These are phyloP conservation scores for Monosporascus sp. DNA, from an alignment of 2,329 filamentous ascomycete species.

Conservation along the genomic window DNA sequence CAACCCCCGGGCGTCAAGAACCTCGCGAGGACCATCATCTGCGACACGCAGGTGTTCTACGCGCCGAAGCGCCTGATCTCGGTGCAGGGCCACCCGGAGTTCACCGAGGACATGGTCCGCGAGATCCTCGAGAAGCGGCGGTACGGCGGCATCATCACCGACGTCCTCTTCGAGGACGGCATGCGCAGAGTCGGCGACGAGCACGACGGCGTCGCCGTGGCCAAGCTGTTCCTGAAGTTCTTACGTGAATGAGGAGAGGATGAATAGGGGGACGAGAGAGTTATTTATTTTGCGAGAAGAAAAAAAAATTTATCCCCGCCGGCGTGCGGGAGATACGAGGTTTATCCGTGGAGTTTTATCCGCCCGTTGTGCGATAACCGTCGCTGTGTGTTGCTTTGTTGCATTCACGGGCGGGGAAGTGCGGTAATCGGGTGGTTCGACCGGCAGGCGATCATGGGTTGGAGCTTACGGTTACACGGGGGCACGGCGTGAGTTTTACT, in stretches of 20 bases:
- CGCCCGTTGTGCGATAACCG: no score
- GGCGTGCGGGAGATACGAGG: no score
- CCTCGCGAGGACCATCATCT: slow-evolving; percentile 61
- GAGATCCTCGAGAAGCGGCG: slow-evolving; percentile 64
- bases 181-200: slow-evolving; percentile 58
- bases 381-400: no score
- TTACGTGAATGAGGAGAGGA: slow-evolving; percentile 48
- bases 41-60: slow-evolving; percentile 78
- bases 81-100: slow-evolving; percentile 85
- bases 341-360: no score
- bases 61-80: slow-evolving; percentile 60
- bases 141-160: slow-evolving; percentile 61
- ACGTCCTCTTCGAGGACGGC: slow-evolving; percentile 64
- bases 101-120: slow-evolving; percentile 63
- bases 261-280: neutral
- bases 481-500: neutral
- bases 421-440: neutral
- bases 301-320: no score
- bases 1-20: slow-evolving; percentile 57
- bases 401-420: neutral
- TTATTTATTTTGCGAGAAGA: neutral
- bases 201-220: slow-evolving; percentile 78
- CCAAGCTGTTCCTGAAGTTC: slow-evolving; percentile 71
- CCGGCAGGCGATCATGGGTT: neutral
- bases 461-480: neutral